phyloP scores from a whole-genome alignment of 306 rosid species.

The Rubus parviflorus region DNA sequence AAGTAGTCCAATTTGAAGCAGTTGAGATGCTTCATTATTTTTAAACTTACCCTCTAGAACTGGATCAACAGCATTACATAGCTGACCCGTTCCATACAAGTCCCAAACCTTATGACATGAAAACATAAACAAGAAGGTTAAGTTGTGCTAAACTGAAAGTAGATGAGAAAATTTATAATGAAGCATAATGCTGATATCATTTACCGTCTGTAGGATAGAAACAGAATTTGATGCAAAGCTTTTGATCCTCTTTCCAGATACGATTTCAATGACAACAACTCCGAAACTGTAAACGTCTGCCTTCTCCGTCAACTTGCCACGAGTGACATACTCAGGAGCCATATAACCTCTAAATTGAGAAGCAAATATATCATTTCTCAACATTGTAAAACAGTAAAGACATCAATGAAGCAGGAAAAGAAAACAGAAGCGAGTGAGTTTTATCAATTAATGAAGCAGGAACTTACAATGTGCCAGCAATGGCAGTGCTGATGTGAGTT shows the following conservation, averaged over 20 bases:
- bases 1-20: constrained; percentile 51
- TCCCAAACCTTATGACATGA: constrained; percentile 40
- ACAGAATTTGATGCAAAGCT: constrained; percentile 22
- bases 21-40: constrained; percentile 37
- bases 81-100: constrained; percentile 34
- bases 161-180: neutral
- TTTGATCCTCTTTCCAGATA: constrained; percentile 55
- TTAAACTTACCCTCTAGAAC: constrained; percentile 30
- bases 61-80: constrained; percentile 41
- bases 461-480: constrained; percentile 48
- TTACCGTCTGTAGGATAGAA: constrained; percentile 44
- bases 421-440: neutral
- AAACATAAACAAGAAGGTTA: neutral
- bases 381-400: neutral
- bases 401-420: neutral
- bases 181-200: neutral
- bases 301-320: constrained; percentile 64
- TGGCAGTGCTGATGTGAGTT: constrained; percentile 45
- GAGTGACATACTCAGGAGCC: constrained; percentile 75
- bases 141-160: neutral
- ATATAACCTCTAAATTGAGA: constrained; percentile 57
- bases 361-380: neutral
- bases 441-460: no score
- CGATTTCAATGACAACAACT: constrained; percentile 54
- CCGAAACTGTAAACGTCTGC: constrained; percentile 83